phyloP scores from a whole-genome alignment of 768 basidiomycete genomes.

The Hygrocybe punicea region DNA sequence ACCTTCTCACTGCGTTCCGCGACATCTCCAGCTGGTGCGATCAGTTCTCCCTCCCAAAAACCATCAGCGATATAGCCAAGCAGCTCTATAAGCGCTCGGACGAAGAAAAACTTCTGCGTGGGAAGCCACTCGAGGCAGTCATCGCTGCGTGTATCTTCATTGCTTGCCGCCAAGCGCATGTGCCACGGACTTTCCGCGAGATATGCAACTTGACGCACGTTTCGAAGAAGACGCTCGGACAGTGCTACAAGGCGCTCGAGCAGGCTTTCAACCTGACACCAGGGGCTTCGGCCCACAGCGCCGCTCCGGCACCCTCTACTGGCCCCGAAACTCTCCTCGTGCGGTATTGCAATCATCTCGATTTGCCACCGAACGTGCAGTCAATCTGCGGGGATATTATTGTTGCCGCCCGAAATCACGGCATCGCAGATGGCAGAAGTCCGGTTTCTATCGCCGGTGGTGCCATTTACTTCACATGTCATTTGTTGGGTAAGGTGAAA shows the following conservation, averaged over 20 bases:
- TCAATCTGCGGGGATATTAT: constrained; percentile 82
- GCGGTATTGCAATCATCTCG: constrained; percentile 93
- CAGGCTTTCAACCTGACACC: constrained; percentile 84
- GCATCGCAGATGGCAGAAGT: constrained; percentile 89
- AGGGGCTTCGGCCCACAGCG: constrained; percentile 59
- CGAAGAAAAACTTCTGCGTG: constrained; percentile 88
- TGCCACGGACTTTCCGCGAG: constrained; percentile 94
- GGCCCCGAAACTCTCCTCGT: constrained; percentile 85
- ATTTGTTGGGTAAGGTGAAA: constrained; percentile 71
- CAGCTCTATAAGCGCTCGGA: constrained; percentile 96
- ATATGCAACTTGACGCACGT: constrained; percentile 92
- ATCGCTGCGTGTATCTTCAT: constrained; percentile 98
- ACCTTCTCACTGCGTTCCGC: constrained; percentile 82
- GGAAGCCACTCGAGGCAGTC: constrained; percentile 88
- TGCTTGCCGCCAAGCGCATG: constrained; percentile 91
- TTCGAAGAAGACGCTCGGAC: constrained; percentile 91
- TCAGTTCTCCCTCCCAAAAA: constrained; percentile 89
- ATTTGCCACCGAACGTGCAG: constrained; percentile 78
- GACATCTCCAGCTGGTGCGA: constrained; percentile 95
- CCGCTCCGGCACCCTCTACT: constrained; percentile 48
- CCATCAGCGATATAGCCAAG: constrained; percentile 93
- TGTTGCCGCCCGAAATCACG: constrained; percentile 70
- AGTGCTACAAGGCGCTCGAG: constrained; percentile 87
- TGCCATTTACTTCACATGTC: constrained; percentile 90
- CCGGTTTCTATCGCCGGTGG: constrained; percentile 99